Base-by-base conservation (phyloP, 2,329 filamentous ascomycete species). In the Annulohypoxylon truncatum region DNA sequence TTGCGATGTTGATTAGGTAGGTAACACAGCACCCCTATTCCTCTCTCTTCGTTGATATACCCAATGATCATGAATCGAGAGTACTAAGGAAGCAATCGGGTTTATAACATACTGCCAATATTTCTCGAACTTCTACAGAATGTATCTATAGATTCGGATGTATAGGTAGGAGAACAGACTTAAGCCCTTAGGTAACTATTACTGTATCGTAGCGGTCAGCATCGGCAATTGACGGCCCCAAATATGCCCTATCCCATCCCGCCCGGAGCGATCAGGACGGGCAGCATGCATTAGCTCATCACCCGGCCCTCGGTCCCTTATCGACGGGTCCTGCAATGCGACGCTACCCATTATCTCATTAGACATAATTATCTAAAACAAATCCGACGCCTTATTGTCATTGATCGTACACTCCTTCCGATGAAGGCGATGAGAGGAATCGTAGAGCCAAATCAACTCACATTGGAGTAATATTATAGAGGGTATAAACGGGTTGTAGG, bases 331-430 rank as follows among this genome's bases (percentile, higher is more conserved):
- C 61, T 64, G 61, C 61, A 59, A n/a, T 64, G 52, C 28, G 6
- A 61, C 66, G 24, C 38, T 68, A 31, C 56, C 20, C 20, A 18
- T 10, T 46, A 35, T 44, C 51, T 10, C 59, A 13, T 42, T 42
- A 28, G n/a, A 52, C 52, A 18, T 52, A 29, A 10, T 58, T 33
- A 9, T 18, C 44, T 48, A 48, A 48, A n/a, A 13, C n/a, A 28
- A 20, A 44, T 29, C 24, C 15, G 47, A 46, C 65, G 65, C 65
- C 65, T 59, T 67, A 64, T 55, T 65, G 65, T 65, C 61, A 65
- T 51, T 51, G 18, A 12, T 47, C 46, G 18, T 53, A 15, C 33
- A 57, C 20, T 1, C 26, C 15, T 38, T 64, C 61, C 61, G 61
- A 67, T 67, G 57, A 60, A 61, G 35, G 35, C 35, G 35, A 38